phyloP scores from a whole-genome alignment of 805 yeast species.

The Hanseniaspora valbyensis region DNA sequence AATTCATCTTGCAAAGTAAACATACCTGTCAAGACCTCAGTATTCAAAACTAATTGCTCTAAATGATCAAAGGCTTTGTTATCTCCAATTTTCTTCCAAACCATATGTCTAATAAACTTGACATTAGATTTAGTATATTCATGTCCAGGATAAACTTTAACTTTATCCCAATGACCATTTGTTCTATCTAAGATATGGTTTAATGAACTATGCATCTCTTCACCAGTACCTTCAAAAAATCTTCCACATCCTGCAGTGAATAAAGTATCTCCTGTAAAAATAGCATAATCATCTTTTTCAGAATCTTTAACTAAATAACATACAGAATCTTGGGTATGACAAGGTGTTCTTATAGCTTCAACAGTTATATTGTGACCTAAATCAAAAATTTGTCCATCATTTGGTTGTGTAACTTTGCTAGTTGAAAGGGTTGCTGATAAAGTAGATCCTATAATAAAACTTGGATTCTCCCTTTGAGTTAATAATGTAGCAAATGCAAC shows the following conservation, averaged over 20 bases:
- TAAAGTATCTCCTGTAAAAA: constrained; percentile 92
- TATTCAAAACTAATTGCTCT: constrained; percentile 37
- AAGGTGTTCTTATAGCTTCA: constrained; percentile 86
- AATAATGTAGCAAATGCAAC: constrained; percentile 24
- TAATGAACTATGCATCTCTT: constrained; percentile 67
- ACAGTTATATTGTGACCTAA: constrained; percentile 57
- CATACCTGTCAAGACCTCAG: constrained; percentile 73
- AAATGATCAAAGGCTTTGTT: constrained; percentile 43
- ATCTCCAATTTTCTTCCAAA: constrained; percentile 33
- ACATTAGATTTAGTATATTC: constrained; percentile 84
- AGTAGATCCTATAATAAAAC: constrained; percentile 61
- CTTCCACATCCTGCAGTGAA: constrained; percentile 94
- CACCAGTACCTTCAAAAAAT: constrained; percentile 83
- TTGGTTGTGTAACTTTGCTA: constrained; percentile 32
- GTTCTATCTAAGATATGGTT: constrained; percentile 41
- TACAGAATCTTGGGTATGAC: constrained; percentile 94
- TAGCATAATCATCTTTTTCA: constrained; percentile 54
- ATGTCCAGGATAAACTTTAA: constrained; percentile 83
- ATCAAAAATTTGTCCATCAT: constrained; percentile 46
- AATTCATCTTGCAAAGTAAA: constrained; percentile 80
- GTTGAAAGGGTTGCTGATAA: constrained; percentile 46
- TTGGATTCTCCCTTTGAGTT: constrained; percentile 39
- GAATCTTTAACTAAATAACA: constrained; percentile 66
- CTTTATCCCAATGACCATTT: constrained; percentile 36
- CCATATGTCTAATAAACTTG: constrained; percentile 58